Evolutionary conservation across 148 eudicot genomes (phyloP), one percentile per base, ranked within the genome.

Genomic region (Hydrangea macrophylla): DNA sequence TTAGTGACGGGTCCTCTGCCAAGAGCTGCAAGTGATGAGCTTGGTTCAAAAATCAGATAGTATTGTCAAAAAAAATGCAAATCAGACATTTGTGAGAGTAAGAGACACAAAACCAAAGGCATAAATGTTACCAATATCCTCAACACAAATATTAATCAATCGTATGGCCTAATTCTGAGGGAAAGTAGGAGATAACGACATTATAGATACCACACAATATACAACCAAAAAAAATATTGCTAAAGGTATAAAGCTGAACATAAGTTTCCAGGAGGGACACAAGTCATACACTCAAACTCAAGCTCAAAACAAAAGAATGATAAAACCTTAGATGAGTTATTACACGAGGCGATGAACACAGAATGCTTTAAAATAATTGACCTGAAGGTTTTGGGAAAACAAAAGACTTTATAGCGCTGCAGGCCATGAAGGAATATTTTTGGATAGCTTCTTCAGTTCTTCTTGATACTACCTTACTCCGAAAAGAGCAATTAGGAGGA

Each of bases 1-100:
- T 86, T 72, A 92, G 69, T 30, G 90, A 80, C 24, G 94, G 86
- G 73, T 92, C 92, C 76, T 75, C 80, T 26, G 89, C 96, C 90
- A 92, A 74, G 45, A 92, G 84, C 98, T 92, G 91, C 71, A 80
- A 70, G 59, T 37, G 68, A 77, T 25, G 15, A 64, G 36, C 79
- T 50, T 32, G 18, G 30, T 35, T 62, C 40, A 65, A 65, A 51
- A 66, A n/a, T n/a, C n/a, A n/a, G n/a, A n/a, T n/a, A n/a, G n/a
- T n/a, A n/a, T n/a, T n/a, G n/a, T n/a, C n/a, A n/a, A n/a, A n/a
- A n/a, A 1, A 5, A 48, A 18, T 2, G n/a, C 17, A 17, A 48
- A 48, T 18, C 53, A 42, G 50, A 15, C 3, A 6, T 45, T 48
- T 3, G 5, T 48, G 17, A 11, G 15, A 35, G 8, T 35, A 8